Evolutionary conservation across 2,329 filamentous ascomycete species (phyloP), one percentile per base, ranked within the genome.

Genomic region (Fusarium globosum): DNA sequence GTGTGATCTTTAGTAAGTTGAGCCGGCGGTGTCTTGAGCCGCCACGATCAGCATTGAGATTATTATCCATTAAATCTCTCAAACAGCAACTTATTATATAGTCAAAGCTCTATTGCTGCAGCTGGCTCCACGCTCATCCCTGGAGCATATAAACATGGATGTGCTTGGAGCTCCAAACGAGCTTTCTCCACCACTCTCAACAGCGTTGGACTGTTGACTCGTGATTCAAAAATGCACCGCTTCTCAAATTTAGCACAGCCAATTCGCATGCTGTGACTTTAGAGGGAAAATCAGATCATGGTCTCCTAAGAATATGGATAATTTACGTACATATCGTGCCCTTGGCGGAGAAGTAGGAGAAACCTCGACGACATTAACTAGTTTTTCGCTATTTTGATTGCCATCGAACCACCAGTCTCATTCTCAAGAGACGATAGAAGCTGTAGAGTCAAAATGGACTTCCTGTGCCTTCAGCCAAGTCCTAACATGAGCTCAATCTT

Each of bases 171-270:
- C 49, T 64, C 55, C 62, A 66, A 71, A 67, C 49, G 56, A 49
- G 38, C 55, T 74, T 75, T 65, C 71, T 68, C 75, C 73, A 76
- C 75, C 48, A 16, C 56, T 69, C 61, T 57, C 26, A 66, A 65
- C 65, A 30, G 41, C 43, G 46, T 51, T n/a, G 45, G 61, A 30
- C 56, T 58, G 38, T 52, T 23, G 55, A 68, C 69, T 57, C 73
- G 69, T 75, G 73, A 75, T 62, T 42, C 39, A 48, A 66, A 68
- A 74, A 61, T 62, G 51, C 61, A 74, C 70, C 68, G n/a, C 61
- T 57, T 62, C 52, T 67, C 53, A 43, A 49, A 39, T 38, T 66
- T 66, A 41, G 36, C 55, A 52, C 63, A 33, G 49, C 33, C 30
- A 45, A 33, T 28, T 58, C 36, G 43, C 35, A 53, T 56, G 46